Evolutionary conservation across 192 early-diverging fungal species (phyloP).

Genomic region (Podila epicladia): DNA sequence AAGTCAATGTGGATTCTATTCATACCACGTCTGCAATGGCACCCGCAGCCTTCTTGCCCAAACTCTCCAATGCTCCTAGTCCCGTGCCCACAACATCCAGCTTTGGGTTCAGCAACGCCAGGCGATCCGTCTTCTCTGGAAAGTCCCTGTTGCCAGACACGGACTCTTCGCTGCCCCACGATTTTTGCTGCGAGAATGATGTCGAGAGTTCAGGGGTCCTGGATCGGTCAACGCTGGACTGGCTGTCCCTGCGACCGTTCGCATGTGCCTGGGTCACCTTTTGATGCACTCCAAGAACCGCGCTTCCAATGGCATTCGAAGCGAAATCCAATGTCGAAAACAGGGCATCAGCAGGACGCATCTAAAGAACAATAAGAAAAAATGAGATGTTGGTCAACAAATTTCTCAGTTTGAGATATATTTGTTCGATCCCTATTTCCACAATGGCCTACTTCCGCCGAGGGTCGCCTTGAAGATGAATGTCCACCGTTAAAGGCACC

Average conservation of each 20-base stretch:
- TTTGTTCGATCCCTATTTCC: background rate
- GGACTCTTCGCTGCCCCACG: background rate
- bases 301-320: constrained; percentile 49
- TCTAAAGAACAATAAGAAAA: constrained; percentile 9
- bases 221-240: background rate
- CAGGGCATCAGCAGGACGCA: constrained; percentile 31
- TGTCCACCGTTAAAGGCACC: background rate
- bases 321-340: constrained; percentile 49
- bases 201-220: background rate
- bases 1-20: background rate
- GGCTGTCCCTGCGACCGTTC: constrained; percentile 3
- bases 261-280: constrained; percentile 30
- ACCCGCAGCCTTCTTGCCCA: constrained; percentile 41
- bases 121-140: constrained; percentile 1
- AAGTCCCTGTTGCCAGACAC: background rate
- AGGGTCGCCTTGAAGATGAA: constrained; percentile 11
- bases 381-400: background rate
- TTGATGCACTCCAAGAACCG: constrained; percentile 39
- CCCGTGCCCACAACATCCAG: constrained; percentile 39
- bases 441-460: constrained; percentile 20
- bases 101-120: constrained; percentile 8
- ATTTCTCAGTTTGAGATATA: background rate
- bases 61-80: constrained; percentile 36
- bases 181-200: background rate
- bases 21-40: constrained; percentile 48